Base-by-base conservation (phyloP, 2,329 filamentous ascomycete species). In the Cordyceps fumosorosea region DNA sequence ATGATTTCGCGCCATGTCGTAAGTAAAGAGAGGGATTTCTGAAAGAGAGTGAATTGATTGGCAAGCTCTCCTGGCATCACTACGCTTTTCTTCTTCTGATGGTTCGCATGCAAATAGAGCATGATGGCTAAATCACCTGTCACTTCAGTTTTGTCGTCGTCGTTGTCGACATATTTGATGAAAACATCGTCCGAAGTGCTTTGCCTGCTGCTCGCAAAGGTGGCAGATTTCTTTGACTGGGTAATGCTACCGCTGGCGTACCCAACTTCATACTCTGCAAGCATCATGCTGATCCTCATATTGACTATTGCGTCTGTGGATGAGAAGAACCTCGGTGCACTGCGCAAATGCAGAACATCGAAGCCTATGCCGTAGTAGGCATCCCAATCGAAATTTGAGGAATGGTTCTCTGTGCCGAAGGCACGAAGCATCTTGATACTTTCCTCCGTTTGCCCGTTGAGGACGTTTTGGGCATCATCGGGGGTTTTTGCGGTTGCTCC, bases 401-500 rank as follows among this genome's bases (percentile, higher is more conserved):
- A 78, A 62, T 90, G 87, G 70, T 99, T 99, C 77, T 99, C 95
- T 18, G 80, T 81, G 0, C 91, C 89, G 75, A 99, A 98, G 0
- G 89, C 91, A 60, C 79, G 80, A 48, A 98, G 81, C 78, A 99
- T 84, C 52, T 76, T 76, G 54, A 90, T 79, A 0, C 87, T 86
- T 69, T 90, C 84, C 3, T 78, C 74, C 1, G 82, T 80, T 66
- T 90, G 83, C 0, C 89, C 90, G 65, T 91, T 91, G 61, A 91
- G 74, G 12, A 96, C 86, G 0, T 77, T 68, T 0, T 77, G 76
- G 0, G 92, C 91, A 0, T 78, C 75, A 0, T 80, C 79, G 26
- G 80, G 79, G 0, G 77, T 80, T 76, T 96, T 96, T 7, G 78
- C 78, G 0, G 83, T 85, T 0, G 93, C 93, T 3, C 95, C 95